Base-by-base conservation (phyloP, 345 rosid genomes). In the Eucalyptus urophylla region DNA sequence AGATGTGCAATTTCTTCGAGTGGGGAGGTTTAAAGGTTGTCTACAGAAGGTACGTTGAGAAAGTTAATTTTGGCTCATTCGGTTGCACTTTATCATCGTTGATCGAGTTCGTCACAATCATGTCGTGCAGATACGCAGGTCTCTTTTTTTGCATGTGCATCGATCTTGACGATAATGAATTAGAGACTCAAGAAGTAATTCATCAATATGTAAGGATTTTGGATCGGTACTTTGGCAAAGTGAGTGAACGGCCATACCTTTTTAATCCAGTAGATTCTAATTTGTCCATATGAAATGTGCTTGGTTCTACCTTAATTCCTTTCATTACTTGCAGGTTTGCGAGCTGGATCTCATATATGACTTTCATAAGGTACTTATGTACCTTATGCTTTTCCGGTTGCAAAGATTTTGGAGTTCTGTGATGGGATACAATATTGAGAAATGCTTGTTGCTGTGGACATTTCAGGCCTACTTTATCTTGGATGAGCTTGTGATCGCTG, bases 21-120 rank as follows among this genome's bases (percentile, higher is more conserved):
- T 97, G 98, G 98, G 95, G 97, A 92, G 99, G 98, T n/a, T 92
- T 92, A 91, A 96, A 95, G 90, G 98, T 97, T 87, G 99, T 97
- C 85, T 97, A 97, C 90, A 97, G 94, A 91, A 95, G 98, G 98
- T 94, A 88, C 67, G 8, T 7, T 10, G 45, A 72, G 14, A 72
- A 21, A 37, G 27, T 72, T 37, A 37, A 72, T 40, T 43, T 37
- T 37, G 27, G 47, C 8, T 72, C 27, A 6, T 21, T 37, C 44
- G 1, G 14, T 37, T 2, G 45, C 14, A 3, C 45, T 72, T 37
- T 11, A 14, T 37, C 14, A 21, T 72, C 8, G 4, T 69, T 19
- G 15, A 37, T 72, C 15, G 1, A 72, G 83, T 72, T 72, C 0
- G 5, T 76, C 14, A 44, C 47, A 72, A 76, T 76, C 83, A 21